These are phyloP conservation scores for Fomitopsis pinicola DNA, from an alignment of 1,284 basidiomycete species.

Conservation along the genomic window DNA sequence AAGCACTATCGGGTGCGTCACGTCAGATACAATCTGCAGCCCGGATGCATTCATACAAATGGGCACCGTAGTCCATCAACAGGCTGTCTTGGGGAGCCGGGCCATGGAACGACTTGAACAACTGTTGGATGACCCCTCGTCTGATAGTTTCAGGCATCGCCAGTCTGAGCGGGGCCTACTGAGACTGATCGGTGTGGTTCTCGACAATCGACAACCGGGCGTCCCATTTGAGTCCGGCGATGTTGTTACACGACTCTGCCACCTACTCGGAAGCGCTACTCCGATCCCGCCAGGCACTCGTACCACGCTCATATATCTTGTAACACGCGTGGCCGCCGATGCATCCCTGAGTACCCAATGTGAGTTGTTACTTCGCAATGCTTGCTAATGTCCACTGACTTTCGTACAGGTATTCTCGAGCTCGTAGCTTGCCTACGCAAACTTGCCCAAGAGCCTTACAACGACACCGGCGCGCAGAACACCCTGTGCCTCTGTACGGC, in stretches of 20 bases:
- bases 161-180: background rate
- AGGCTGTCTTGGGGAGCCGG: background rate
- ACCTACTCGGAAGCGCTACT: background rate
- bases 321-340: background rate
- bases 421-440: background rate
- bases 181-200: background rate
- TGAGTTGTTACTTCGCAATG: no score
- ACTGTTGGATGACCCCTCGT: background rate
- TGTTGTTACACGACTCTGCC: background rate
- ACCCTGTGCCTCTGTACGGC: background rate
- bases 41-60: background rate
- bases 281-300: background rate
- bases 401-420: background rate
- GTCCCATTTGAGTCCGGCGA: background rate
- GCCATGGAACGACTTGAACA: background rate
- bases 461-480: background rate
- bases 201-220: background rate
- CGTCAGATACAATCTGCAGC: no score
- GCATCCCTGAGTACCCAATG: background rate
- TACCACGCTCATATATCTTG: background rate
- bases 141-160: background rate
- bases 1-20: background rate
- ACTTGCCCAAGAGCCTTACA: background rate
- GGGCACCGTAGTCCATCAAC: background rate
- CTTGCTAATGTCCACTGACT: background rate